A percentile compares a stretch with the other conserved stretches of the same genome.
These are phyloP conservation scores for Globisporangium ultimum DNA, from an alignment of 352 stramenopile species.

Conservation along the genomic window DNA sequence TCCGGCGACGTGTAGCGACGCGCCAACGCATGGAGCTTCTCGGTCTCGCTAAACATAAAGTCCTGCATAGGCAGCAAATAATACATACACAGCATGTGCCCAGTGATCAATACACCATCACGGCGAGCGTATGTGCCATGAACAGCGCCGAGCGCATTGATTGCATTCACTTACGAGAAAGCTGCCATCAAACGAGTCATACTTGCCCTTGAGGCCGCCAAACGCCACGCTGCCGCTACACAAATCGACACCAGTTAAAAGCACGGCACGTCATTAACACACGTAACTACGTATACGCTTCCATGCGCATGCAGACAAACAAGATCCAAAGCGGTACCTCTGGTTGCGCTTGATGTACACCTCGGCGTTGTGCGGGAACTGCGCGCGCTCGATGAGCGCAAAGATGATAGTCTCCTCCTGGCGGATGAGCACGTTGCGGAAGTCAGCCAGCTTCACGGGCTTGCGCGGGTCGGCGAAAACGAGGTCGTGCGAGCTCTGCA, in stretches of 20 bases:
- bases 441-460: constrained; percentile 83
- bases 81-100: neutral
- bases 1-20: constrained; percentile 98
- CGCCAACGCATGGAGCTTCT: constrained; percentile 92
- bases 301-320: neutral
- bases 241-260: neutral
- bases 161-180: constrained; percentile 37
- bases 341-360: constrained; percentile 93
- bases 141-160: too few relatives aligned
- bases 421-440: constrained; percentile 86
- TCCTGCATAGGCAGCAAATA: constrained; percentile 51
- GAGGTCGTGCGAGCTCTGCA: constrained; percentile 61
- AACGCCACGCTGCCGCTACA: constrained; percentile 67
- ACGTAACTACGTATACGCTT: neutral
- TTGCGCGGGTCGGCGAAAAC: constrained; percentile 65
- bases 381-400: constrained; percentile 97
- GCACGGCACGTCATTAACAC: neutral
- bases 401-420: constrained; percentile 99
- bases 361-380: constrained; percentile 94
- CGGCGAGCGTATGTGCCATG: neutral
- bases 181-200: constrained; percentile 80
- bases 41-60: constrained; percentile 97
- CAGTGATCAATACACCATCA: neutral
- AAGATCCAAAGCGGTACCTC: constrained; percentile 23
- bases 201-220: constrained; percentile 81